phyloP scores from a whole-genome alignment of 2,329 filamentous ascomycete genomes.

The Epichloe gansuensis region DNA sequence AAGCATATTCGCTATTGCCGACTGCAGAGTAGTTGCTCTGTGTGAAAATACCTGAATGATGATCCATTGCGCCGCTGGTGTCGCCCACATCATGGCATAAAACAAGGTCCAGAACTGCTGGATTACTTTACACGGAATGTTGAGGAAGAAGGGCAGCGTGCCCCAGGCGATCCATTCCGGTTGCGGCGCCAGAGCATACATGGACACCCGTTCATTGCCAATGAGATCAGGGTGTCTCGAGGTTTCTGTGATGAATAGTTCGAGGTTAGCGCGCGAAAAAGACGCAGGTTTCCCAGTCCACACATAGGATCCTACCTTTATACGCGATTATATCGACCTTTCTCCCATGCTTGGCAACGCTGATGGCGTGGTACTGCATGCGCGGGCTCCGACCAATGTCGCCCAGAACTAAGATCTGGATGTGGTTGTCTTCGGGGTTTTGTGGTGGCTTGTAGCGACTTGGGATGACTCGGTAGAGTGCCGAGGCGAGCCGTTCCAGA shows the following conservation, averaged over 20 bases:
- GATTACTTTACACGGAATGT: slow-evolving; percentile 73
- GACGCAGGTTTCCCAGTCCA: background rate
- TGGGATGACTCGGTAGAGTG: slow-evolving; percentile 18
- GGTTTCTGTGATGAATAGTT: slow-evolving; percentile 44
- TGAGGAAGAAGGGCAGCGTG: slow-evolving; percentile 62
- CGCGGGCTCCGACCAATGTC: slow-evolving; percentile 92
- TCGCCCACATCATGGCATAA: slow-evolving; percentile 58
- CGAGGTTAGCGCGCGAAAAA: background rate
- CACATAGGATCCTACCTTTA: slow-evolving; percentile 40
- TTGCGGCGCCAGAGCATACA: slow-evolving; percentile 57
- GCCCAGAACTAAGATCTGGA: slow-evolving; percentile 83
- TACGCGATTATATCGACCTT: slow-evolving; percentile 82
- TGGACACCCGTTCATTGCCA: slow-evolving; percentile 53
- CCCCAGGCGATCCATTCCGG: slow-evolving; percentile 56
- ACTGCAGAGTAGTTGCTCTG: background rate
- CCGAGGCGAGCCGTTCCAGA: slow-evolving; percentile 12
- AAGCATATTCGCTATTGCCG: background rate
- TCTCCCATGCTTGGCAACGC: slow-evolving; percentile 71
- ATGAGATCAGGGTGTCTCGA: slow-evolving; percentile 67
- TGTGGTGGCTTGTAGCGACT: slow-evolving; percentile 23
- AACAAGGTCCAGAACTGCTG: slow-evolving; percentile 69
- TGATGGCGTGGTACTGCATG: slow-evolving; percentile 97
- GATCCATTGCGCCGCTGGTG: slow-evolving; percentile 69
- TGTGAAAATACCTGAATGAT: slow-evolving; percentile 53
- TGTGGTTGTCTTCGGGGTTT: slow-evolving; percentile 27